These are phyloP conservation scores for Hypoxylon intermedium DNA, from an alignment of 495 filamentous ascomycete species.

Conservation along the genomic window DNA sequence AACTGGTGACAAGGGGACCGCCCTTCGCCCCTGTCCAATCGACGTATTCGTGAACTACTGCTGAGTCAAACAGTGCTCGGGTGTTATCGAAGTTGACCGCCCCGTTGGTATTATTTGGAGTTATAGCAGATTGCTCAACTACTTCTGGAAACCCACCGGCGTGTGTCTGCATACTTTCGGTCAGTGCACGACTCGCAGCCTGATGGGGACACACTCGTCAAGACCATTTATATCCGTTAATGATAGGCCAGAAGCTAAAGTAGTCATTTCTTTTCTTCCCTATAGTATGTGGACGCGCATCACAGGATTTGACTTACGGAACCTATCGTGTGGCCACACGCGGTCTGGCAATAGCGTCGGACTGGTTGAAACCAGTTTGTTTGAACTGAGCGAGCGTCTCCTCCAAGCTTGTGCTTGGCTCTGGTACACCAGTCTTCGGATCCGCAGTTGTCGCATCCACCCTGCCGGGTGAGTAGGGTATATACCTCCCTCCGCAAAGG, in stretches of 20 bases:
- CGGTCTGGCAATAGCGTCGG: conserved; percentile 58
- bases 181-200: conserved; percentile 45
- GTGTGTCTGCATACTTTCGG: conserved; percentile 40
- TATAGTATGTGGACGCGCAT: too few species aligned
- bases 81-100: conserved; percentile 49
- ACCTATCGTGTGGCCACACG: conserved; percentile 61
- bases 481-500: conserved; percentile 55
- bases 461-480: conserved; percentile 56
- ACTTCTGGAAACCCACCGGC: conserved; percentile 43
- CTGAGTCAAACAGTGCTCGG: conserved; percentile 49
- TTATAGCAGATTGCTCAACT: conserved; percentile 30
- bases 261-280: too few species aligned
- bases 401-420: conserved; percentile 51
- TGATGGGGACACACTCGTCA: neutral
- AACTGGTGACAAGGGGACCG: conserved; percentile 53
- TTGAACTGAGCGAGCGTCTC: conserved; percentile 52
- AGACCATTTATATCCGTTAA: too few species aligned
- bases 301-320: conserved; percentile 36
- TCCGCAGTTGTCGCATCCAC: conserved; percentile 56
- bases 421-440: conserved; percentile 53
- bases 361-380: conserved; percentile 52
- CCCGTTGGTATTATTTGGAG: conserved; percentile 42
- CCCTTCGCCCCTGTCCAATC: conserved; percentile 45
- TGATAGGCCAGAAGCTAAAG: too few species aligned
- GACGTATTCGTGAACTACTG: conserved; percentile 55